Evolutionary conservation across 331 rosid genomes (phyloP), one percentile per base, ranked within the genome.

Genomic region (Acacia pycnantha): DNA sequence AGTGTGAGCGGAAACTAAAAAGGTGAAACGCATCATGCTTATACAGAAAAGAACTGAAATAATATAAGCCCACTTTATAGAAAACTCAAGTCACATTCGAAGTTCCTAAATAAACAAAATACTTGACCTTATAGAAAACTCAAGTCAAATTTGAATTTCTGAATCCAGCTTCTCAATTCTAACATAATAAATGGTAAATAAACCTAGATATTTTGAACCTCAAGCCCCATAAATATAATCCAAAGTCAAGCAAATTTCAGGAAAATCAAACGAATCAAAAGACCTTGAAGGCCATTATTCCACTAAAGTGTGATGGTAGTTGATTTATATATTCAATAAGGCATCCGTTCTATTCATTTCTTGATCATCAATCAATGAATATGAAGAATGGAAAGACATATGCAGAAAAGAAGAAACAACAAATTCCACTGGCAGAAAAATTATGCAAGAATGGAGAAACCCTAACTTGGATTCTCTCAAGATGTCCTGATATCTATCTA

Each of bases 401-500:
- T 46, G 73, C 58, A 79, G 53, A 51, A 54, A 65, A 27, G 62
- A 86, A 68, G 15, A 41, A 64, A 81, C 47, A 87, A 69, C 74
- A 70, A 46, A 46, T 12, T 46, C 16, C 50, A 46, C 50, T 46
- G 16, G 16, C 50, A 46, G 16, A 12, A 46, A 12, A 12, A 11
- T 1, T 44, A 15, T 48, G 51, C 51, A 13, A 4, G 51, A 48
- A 48, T 5, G 21, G 21, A 14, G 21, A 46, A 91, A 85, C 85
- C 90, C 56, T 81, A 82, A 82, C 74, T 79, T 82, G 85, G 85
- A 80, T 67, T 82, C 74, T 77, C 90, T 81, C 82, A 79, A 80
- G 82, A 77, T 66, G 85, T 62, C 46, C 71, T 62, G 51, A 53
- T 65, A 79, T 74, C 61, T 51, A 29, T 78, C 79, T 74, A 82